Conservation (phyloP, 73 alveolate genomes). For the Diophrys sp. region DNA sequence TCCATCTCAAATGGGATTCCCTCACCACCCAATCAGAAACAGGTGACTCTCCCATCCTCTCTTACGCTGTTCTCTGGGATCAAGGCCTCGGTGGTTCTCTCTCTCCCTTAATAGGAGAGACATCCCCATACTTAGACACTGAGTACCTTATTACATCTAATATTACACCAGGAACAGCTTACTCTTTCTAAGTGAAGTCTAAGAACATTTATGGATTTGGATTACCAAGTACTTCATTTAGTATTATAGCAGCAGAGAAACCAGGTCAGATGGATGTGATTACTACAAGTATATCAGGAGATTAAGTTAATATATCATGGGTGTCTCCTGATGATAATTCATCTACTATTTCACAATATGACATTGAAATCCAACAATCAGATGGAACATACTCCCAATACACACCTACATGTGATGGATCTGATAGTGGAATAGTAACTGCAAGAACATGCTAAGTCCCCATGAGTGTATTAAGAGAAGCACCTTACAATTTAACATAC, state of each 20-base stretch:
- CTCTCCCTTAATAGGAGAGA: constrained; percentile 8
- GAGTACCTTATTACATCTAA: neutral
- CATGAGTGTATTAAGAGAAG: constrained; percentile 19
- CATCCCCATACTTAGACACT: neutral
- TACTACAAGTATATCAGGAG: constrained; percentile 3
- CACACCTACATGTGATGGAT: constrained; percentile 30
- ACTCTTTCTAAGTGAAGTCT: constrained; percentile 35
- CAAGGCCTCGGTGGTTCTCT: constrained; percentile 23
- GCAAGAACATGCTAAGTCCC: constrained; percentile 26
- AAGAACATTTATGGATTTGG: constrained; percentile 42
- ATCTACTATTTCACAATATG: constrained; percentile 11
- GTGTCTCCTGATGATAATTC: constrained; percentile 14
- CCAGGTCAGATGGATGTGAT: constrained; percentile 28
- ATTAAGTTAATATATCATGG: constrained; percentile 30
- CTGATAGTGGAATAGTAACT: constrained; percentile 18
- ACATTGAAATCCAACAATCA: constrained; percentile 2
- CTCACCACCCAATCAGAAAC: constrained; percentile 7
- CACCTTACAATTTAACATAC: neutral
- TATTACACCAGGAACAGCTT: constrained; percentile 5
- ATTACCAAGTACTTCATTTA: constrained; percentile 12
- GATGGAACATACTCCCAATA: neutral
- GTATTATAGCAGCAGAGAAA: constrained; percentile 32
- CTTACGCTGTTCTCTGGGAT: constrained; percentile 32
- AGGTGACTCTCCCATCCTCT: constrained; percentile 24
- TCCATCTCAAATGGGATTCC: constrained; percentile 5